These are phyloP conservation scores for Sclerospora graminicola DNA, from an alignment of 352 stramenopile species.

Conservation along the genomic window DNA sequence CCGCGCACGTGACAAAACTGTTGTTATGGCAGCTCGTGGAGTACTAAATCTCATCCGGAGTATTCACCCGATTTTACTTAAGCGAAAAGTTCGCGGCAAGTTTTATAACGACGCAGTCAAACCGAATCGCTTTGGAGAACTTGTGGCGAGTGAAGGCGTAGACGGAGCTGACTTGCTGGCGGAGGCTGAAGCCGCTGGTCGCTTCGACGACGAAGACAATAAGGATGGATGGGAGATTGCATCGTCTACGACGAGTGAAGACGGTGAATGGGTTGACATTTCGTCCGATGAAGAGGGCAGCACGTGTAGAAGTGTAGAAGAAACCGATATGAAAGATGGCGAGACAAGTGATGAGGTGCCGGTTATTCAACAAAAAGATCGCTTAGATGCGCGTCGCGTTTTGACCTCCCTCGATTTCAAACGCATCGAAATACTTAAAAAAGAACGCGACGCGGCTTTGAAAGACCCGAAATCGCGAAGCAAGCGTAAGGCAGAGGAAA, in stretches of 20 bases:
- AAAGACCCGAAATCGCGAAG: slow-evolving; percentile 75
- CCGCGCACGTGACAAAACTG: slow-evolving; percentile 93
- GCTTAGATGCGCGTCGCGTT: slow-evolving; percentile 77
- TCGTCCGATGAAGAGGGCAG: slow-evolving; percentile 51
- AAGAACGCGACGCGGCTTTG: slow-evolving; percentile 70
- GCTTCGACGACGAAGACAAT: slow-evolving; percentile 77
- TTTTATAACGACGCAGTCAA: slow-evolving; percentile 77
- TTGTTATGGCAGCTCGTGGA: slow-evolving; percentile 92
- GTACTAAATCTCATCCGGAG: slow-evolving; percentile 96
- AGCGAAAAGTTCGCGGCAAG: slow-evolving; percentile 94
- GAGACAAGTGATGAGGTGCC: slow-evolving; percentile 33
- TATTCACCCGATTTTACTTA: slow-evolving; percentile 91
- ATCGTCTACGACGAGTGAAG: slow-evolving; percentile 47
- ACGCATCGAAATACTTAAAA: slow-evolving; percentile 86
- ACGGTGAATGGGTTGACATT: slow-evolving; percentile 71
- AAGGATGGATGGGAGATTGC: slow-evolving; percentile 77
- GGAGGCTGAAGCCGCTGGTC: slow-evolving; percentile 55
- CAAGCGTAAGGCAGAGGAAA: slow-evolving; percentile 74
- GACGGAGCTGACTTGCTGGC: slow-evolving; percentile 94
- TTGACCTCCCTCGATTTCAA: slow-evolving; percentile 86
- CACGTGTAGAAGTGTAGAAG: slow-evolving; percentile 41
- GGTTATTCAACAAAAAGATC: slow-evolving; percentile 50
- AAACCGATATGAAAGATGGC: slow-evolving; percentile 21
- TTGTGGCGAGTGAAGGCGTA: slow-evolving; percentile 87
- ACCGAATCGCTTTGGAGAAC: slow-evolving; percentile 86